phyloP scores from a whole-genome alignment of 176 grass and related monocot species.

The Oryza rufipogon region DNA sequence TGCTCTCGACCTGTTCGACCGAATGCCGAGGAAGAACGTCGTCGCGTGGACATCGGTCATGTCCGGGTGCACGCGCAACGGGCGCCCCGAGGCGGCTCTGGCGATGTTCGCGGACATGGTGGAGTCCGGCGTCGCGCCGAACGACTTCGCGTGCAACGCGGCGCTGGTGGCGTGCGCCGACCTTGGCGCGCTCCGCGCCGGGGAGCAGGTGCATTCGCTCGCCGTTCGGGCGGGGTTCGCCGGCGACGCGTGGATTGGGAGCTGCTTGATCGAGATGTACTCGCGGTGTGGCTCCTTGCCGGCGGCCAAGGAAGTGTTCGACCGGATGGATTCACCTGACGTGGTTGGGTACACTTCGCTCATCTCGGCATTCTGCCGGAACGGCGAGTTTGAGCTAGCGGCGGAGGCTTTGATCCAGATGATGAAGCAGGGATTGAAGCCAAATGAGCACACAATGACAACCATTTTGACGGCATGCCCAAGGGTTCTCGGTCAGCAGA shows the following conservation, averaged over 20 bases:
- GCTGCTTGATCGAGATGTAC: constrained; percentile 67
- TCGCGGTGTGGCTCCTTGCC: constrained; percentile 52
- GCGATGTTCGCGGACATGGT: constrained; percentile 59
- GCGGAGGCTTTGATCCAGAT: constrained; percentile 49
- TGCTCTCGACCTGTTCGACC: constrained; percentile 54
- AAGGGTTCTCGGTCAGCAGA: constrained; percentile 55
- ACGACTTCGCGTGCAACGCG: constrained; percentile 75
- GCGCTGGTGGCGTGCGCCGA: constrained; percentile 67
- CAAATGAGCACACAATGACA: constrained; percentile 72
- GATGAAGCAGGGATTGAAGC: constrained; percentile 43
- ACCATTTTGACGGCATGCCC: constrained; percentile 57
- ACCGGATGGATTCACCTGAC: constrained; percentile 49
- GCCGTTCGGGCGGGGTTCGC: constrained; percentile 49
- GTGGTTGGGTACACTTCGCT: constrained; percentile 79
- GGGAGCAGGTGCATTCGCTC: constrained; percentile 73
- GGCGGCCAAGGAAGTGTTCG: constrained; percentile 48
- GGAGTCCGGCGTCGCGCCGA: constrained; percentile 49
- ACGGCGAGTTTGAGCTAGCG: constrained; percentile 41
- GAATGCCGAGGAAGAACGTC: constrained; percentile 71
- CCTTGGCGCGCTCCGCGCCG: constrained; percentile 34
- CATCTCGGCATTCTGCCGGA: constrained; percentile 61
- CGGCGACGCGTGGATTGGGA: constrained; percentile 48
- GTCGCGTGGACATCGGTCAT: constrained; percentile 80
- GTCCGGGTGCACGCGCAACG: constrained; percentile 55
- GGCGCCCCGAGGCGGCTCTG: constrained; percentile 7